Base-by-base conservation (phyloP, 495 filamentous ascomycete genomes). In the Penicillium tannophilum region DNA sequence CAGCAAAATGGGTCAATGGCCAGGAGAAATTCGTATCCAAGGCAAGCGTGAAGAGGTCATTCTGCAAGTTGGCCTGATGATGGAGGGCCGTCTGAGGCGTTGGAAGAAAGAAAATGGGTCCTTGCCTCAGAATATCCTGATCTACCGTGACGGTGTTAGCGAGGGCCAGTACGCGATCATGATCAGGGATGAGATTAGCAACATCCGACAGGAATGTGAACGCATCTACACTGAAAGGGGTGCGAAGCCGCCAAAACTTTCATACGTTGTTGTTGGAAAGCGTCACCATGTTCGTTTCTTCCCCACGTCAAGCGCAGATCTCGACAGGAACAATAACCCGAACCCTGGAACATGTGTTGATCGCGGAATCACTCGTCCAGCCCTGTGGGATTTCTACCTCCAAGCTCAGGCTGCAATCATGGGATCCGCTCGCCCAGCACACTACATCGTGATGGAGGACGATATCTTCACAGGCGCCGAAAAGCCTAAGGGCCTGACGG, bases 201-300 rank as follows among this genome's bases (percentile, higher is more conserved):
- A 62, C 4, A 74, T 94, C 6, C 69, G 68, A 10, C 46, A 66
- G 17, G 54, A 76, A 8, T 88, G 88, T 63, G 74, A 72, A 19
- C n/a, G 26, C 6, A 20, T 19, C 42, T 45, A 54, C 19, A 19
- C 3, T 6, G 19, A 20, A 17, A 0, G 17, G 17, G 17, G 17
- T 19, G 6, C 2, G 49, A 50, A 2, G 24, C 47, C 65, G 2
- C 87, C 90, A 0, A 80, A 64, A 4, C 56, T 77, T 52, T 70
- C 63, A 2, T 59, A 76, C 31, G n/a, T 79, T 11, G 59, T 79
- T 6, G 70, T 89, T 1, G 90, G 89, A 28, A 97, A 97, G 72
- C 84, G 92, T n/a, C 92, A 97, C 54, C 90, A 96, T 59, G 93
- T 90, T 0, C 88, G 92, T 0, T 93, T 96, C 75, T 95, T 86